Percentiles rank a stretch among this genome's conserved stretches.
phyloP scores from a whole-genome alignment of 805 yeast genomes.

The Kuraishia capsulata region DNA sequence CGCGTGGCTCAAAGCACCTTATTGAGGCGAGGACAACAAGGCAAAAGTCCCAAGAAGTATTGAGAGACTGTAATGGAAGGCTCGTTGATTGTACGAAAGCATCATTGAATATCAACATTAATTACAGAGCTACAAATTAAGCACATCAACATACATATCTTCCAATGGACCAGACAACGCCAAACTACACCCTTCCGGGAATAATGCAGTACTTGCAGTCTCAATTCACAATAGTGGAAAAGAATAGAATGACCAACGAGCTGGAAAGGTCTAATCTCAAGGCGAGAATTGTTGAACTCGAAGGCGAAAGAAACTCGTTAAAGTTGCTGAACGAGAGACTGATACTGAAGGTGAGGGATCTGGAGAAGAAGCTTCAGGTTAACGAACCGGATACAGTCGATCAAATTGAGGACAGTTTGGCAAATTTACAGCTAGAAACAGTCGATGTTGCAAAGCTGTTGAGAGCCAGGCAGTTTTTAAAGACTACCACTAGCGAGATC shows the following conservation, averaged over 20 bases:
- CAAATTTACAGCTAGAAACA: conserved; percentile 9
- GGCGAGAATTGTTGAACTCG: conserved; percentile 39
- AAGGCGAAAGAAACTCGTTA: conserved; percentile 40
- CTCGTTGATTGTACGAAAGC: too few relatives aligned
- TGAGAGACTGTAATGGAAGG: too few relatives aligned
- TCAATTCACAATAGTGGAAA: conserved; percentile 41
- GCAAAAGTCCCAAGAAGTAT: too few relatives aligned
- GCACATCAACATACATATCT: too few relatives aligned
- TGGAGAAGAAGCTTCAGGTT: conserved; percentile 21
- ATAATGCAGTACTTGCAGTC: conserved; percentile 49
- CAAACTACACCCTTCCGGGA: conserved; percentile 41
- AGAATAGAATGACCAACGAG: conserved; percentile 39
- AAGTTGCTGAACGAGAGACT: conserved; percentile 32
- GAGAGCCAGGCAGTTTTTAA: conserved; percentile 23
- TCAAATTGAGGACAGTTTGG: conserved; percentile 5
- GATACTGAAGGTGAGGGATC: conserved; percentile 24
- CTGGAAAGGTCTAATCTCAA: conserved; percentile 45
- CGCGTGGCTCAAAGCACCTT: too few relatives aligned
- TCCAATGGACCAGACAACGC: conserved; percentile 1
- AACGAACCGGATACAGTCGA: neutral
- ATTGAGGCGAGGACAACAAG: too few relatives aligned
- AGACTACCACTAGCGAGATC: conserved; percentile 26
- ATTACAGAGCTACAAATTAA: too few relatives aligned
- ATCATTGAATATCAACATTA: too few relatives aligned
- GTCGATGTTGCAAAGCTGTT: conserved; percentile 18